These are phyloP conservation scores for Penicillium sp. DNA, from an alignment of 2,329 filamentous ascomycete species.

Conservation along the genomic window DNA sequence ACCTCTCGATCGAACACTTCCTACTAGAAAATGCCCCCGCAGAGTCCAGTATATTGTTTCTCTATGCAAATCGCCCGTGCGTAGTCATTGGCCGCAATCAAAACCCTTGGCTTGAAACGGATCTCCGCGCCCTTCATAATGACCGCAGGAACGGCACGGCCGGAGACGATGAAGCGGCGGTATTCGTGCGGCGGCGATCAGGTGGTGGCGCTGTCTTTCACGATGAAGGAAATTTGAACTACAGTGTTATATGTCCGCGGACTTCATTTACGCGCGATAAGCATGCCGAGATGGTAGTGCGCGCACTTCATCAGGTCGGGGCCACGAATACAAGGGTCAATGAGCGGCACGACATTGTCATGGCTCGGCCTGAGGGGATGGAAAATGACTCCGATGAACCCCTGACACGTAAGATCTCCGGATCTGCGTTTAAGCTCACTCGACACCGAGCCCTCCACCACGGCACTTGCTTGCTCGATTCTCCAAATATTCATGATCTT, in stretches of 20 bases:
- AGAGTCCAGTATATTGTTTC: slow-evolving; percentile 72
- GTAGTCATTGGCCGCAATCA: slow-evolving; percentile 94
- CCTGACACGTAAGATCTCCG: slow-evolving; percentile 72
- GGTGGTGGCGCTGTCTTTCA: slow-evolving; percentile 95
- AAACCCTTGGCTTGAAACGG: slow-evolving; percentile 93
- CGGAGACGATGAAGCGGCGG: slow-evolving; percentile 38
- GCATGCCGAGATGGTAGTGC: slow-evolving; percentile 88
- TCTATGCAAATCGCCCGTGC: slow-evolving; percentile 84
- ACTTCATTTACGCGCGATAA: slow-evolving; percentile 73
- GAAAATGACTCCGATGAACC: slow-evolving; percentile 24
- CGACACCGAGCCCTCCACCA: slow-evolving; percentile 79
- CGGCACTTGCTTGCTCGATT: slow-evolving; percentile 79
- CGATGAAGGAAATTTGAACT: slow-evolving; percentile 90
- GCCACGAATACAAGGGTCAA: slow-evolving; percentile 68
- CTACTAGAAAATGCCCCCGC: slow-evolving; percentile 70
- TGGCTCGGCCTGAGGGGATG: slow-evolving; percentile 48
- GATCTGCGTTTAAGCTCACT: slow-evolving; percentile 92
- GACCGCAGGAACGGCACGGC: slow-evolving; percentile 23
- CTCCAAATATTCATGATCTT: slow-evolving; percentile 68
- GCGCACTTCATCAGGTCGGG: slow-evolving; percentile 59
- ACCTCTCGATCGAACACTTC: slow-evolving; percentile 90
- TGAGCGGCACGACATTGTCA: slow-evolving; percentile 86
- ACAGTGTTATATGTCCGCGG: slow-evolving; percentile 81
- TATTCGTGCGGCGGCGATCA: slow-evolving; percentile 76
- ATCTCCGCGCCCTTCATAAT: slow-evolving; percentile 60